Conservation (phyloP, 169 alveolate genomes). For the Plasmodium cynomolgi region DNA sequence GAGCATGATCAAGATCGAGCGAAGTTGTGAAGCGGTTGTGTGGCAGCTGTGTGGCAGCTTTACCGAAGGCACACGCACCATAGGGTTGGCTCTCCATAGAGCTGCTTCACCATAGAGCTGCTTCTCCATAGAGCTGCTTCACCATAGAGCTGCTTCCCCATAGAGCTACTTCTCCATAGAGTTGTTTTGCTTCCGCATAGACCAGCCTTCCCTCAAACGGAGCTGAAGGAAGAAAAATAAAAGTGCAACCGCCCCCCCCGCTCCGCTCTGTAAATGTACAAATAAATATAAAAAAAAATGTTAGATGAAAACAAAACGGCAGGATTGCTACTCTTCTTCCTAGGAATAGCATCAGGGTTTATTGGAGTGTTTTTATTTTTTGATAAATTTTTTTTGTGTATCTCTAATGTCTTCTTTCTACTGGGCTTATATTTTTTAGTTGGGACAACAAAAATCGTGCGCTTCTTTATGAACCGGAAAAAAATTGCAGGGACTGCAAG, state of each 20-base stretch:
- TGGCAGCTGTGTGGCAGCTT: not conserved
- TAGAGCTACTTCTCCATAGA: too few relatives aligned
- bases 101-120: not conserved
- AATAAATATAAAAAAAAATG: constrained; percentile 26
- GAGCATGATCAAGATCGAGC: not conserved
- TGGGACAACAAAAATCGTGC: constrained; percentile 79
- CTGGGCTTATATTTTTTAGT: constrained; percentile 80
- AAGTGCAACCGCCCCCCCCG: not conserved
- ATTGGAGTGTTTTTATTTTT: constrained; percentile 78
- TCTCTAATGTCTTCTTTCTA: constrained; percentile 77
- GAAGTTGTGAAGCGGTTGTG: not conserved
- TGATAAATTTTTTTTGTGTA: constrained; percentile 76
- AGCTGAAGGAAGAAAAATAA: not conserved
- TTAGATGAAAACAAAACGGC: constrained; percentile 51
- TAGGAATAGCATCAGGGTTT: constrained; percentile 64
- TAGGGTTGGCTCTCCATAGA: not conserved
- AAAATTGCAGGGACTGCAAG: constrained; percentile 77
- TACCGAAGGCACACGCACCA: not conserved
- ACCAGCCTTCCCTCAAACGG: not conserved
- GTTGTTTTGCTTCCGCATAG: not conserved
- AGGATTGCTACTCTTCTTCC: constrained; percentile 46
- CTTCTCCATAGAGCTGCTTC: not conserved
- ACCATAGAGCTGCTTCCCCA: not conserved
- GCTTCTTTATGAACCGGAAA: constrained; percentile 74
- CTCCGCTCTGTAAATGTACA: constrained; percentile 15